phyloP scores from a whole-genome alignment of 106 monocot species.

The Platanthera zijinensis region DNA sequence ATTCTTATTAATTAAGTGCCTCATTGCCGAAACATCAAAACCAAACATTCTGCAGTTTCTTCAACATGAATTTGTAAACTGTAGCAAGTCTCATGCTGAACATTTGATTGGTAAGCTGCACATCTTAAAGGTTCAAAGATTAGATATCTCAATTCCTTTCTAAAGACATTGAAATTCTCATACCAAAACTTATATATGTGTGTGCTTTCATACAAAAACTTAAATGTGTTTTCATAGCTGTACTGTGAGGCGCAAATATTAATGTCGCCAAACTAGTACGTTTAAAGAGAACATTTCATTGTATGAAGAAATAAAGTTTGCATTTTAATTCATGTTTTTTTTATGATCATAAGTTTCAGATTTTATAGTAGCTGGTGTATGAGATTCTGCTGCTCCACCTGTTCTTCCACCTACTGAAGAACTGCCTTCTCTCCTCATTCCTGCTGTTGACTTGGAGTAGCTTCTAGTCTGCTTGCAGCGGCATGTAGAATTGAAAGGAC shows the following conservation, averaged over 20 bases:
- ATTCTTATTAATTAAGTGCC: conserved; percentile 84
- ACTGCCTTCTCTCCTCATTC: background rate
- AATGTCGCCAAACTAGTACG: no score
- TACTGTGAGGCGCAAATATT: no score
- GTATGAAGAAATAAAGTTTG: no score
- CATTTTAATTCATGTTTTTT: no score
- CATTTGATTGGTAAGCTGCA: conserved; percentile 72
- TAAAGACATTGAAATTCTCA: no score
- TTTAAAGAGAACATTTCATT: no score
- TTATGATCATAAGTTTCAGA: background rate
- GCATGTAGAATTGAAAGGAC: conserved; percentile 2
- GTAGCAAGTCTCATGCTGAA: conserved; percentile 81
- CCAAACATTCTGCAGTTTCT: conserved; percentile 87
- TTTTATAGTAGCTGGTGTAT: conserved; percentile 11
- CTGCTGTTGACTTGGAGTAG: conserved; percentile 19
- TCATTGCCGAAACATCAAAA: conserved; percentile 87
- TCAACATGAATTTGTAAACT: conserved; percentile 97
- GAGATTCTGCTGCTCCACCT: conserved; percentile 26
- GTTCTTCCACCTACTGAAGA: conserved; percentile 6
- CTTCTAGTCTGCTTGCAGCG: background rate
- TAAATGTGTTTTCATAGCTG: no score
- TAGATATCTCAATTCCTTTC: background rate
- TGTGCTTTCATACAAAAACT: no score
- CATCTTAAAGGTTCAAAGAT: background rate
- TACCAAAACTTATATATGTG: conserved; percentile 1